Evolutionary conservation across 345 rosid species (phyloP).

Genomic region (Melastoma malabathricum): DNA sequence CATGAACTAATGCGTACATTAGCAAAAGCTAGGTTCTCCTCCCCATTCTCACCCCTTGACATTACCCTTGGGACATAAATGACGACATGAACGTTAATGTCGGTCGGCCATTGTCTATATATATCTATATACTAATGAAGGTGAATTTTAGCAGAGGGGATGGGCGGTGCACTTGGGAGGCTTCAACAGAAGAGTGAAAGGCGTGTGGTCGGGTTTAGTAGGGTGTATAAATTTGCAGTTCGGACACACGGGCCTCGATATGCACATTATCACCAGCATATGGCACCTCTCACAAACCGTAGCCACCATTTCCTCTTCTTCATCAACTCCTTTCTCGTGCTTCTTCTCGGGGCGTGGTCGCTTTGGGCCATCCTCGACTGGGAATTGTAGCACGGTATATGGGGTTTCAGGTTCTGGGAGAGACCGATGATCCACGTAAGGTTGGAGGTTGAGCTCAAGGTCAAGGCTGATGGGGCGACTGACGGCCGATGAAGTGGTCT

Average conservation of each 20-base stretch:
- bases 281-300: constrained; percentile 65
- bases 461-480: constrained; percentile 44
- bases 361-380: neutral
- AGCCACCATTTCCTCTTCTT: constrained; percentile 35
- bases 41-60: too few species aligned
- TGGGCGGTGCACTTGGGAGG: too few species aligned
- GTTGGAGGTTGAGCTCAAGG: constrained; percentile 61
- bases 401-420: neutral
- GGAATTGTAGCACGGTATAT: neutral
- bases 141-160: too few species aligned
- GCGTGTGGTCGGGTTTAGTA: constrained; percentile 4
- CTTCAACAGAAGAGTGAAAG: too few species aligned
- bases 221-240: constrained; percentile 92
- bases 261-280: constrained; percentile 75
- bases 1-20: too few species aligned
- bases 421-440: constrained; percentile 9
- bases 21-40: too few species aligned
- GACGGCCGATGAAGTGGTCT: neutral
- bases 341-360: neutral
- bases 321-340: neutral
- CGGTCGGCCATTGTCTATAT: too few species aligned
- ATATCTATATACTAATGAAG: too few species aligned
- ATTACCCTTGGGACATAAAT: too few species aligned
- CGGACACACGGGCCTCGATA: constrained; percentile 69
- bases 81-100: too few species aligned